Evolutionary conservation across 2,329 filamentous ascomycete genomes (phyloP).

Genomic region (Colletotrichum aenigma): DNA sequence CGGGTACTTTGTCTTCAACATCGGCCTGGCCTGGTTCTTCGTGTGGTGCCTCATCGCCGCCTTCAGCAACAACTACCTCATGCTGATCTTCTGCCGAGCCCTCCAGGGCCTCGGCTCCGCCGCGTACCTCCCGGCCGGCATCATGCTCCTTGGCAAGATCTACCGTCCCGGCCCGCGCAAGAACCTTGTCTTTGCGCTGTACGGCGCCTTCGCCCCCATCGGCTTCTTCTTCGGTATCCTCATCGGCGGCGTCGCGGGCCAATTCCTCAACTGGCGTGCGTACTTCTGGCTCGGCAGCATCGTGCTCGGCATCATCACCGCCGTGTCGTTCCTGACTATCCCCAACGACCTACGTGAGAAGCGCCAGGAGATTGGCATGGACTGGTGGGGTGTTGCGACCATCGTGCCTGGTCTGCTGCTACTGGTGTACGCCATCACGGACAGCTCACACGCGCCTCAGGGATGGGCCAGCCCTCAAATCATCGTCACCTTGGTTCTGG

Average conservation of each 20-base stretch:
- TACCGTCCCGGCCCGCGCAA: slow-evolving; percentile 75
- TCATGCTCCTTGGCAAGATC: slow-evolving; percentile 71
- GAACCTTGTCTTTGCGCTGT: slow-evolving; percentile 67
- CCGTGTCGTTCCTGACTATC: slow-evolving; percentile 46
- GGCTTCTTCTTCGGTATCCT: slow-evolving; percentile 71
- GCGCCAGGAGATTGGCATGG: slow-evolving; percentile 49
- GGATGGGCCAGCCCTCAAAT: slow-evolving; percentile 72
- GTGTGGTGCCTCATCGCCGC: slow-evolving; percentile 73
- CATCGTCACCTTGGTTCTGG: slow-evolving; percentile 61
- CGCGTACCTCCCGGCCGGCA: slow-evolving; percentile 72
- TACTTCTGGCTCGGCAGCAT: slow-evolving; percentile 70
- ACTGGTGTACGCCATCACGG: slow-evolving; percentile 70
- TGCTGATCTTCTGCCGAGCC: slow-evolving; percentile 77
- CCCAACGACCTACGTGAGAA: slow-evolving; percentile 34
- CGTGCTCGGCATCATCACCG: slow-evolving; percentile 48
- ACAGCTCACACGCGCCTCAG: slow-evolving; percentile 64
- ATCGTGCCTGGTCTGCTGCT: slow-evolving; percentile 64
- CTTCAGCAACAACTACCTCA: slow-evolving; percentile 69
- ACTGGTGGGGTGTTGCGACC: slow-evolving; percentile 61
- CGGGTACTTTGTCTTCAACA: slow-evolving; percentile 63
- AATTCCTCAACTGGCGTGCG: slow-evolving; percentile 68
- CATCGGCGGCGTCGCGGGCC: slow-evolving; percentile 64
- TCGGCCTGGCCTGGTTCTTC: slow-evolving; percentile 67
- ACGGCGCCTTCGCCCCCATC: slow-evolving; percentile 60
- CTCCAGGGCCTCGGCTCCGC: slow-evolving; percentile 76